Evolutionary conservation across 129 eudicot genomes (phyloP), one percentile per base, ranked within the genome.

Genomic region (Calendula officinalis): DNA sequence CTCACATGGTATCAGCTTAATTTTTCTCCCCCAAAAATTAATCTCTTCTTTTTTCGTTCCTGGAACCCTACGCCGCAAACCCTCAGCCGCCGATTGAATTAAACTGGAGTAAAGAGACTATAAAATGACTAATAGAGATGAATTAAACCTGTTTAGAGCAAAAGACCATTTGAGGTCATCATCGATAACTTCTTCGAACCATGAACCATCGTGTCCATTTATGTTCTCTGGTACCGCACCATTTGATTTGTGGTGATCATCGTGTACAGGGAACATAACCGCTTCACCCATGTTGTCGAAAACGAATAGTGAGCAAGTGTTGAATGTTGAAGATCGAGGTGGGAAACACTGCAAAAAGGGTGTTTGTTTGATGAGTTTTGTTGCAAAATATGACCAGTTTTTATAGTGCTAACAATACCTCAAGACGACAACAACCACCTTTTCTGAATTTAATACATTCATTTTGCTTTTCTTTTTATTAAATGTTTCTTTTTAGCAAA

Each of bases 181-280:
- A 58, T 88, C 96, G 27, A 88, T 88, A 60, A 85, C 96, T 76
- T 88, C 96, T 71, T 88, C 96, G 55, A 82, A 88, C 96, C 96
- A 88, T 16, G 77, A 62, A 62, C 34, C 57, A 10, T 52, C 37
- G 3, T 56, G 37, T 16, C 17, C 17, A 4, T 71, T 53, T 4
- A 50, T 16, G 54, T 60, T n/a, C 35, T 8, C 33, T 8, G 55
- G 56, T 62, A 12, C 11, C 14, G 38, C 12, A 13, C 47, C 27
- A 8, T 62, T 43, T 3, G 62, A 35, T 15, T 72, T 34, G 12
- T 63, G 70, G 57, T 42, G 53, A 8, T 72, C 61, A 34, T 51
- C 9, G 2, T 69, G 36, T 8, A 43, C 6, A 43, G 68, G 70
- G 57, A 72, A 72, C 48, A 72, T 42, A 16, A 44, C 70, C 1